Evolutionary conservation across 2,329 filamentous ascomycete species (phyloP).

Genomic region (Teratosphaeria nubilosa): DNA sequence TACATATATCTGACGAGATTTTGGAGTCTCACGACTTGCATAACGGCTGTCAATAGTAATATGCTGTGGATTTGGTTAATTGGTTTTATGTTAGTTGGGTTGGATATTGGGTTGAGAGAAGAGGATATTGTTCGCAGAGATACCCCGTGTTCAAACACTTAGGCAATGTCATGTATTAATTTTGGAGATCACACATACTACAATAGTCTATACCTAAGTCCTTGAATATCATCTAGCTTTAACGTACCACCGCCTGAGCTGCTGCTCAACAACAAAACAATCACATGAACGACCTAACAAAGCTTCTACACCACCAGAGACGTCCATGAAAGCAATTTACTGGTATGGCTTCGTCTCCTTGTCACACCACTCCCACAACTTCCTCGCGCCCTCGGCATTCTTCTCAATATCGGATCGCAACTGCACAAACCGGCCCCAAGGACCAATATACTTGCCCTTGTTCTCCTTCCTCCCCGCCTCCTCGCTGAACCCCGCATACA

Average conservation of each 20-base stretch:
- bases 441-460: slow-evolving; percentile 21
- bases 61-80: neutral
- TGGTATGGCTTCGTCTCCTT: slow-evolving; percentile 18
- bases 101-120: neutral
- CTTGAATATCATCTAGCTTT: no score
- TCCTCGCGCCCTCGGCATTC: slow-evolving; percentile 21
- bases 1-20: neutral
- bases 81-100: neutral
- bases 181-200: neutral
- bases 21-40: neutral
- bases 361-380: slow-evolving; percentile 35
- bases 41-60: neutral
- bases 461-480: slow-evolving; percentile 18
- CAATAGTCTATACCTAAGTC: no score
- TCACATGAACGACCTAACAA: no score
- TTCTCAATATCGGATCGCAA: slow-evolving; percentile 22
- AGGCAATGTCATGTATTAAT: neutral
- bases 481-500: slow-evolving; percentile 21
- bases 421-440: slow-evolving; percentile 24
- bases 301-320: neutral
- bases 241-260: no score
- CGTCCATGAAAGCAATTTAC: neutral
- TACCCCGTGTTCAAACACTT: neutral
- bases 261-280: no score
- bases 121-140: neutral